A percentile compares a stretch with the other conserved stretches of the same genome.
phyloP scores from a whole-genome alignment of 352 stramenopile genomes.

The Lagenidium giganteum region DNA sequence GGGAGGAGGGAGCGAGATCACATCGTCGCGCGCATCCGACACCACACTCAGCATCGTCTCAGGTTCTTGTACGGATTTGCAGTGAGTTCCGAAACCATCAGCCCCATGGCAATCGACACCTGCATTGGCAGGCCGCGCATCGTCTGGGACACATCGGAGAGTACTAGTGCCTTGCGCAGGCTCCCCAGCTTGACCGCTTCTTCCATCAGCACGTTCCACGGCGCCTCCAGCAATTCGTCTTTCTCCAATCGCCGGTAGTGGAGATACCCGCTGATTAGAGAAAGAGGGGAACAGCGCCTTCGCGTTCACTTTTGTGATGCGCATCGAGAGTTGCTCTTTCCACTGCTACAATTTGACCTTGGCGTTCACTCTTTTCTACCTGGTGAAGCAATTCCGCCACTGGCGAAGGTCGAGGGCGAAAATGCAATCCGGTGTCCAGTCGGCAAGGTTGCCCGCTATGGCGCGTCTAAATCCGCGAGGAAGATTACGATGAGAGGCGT shows the following conservation, averaged over 20 bases:
- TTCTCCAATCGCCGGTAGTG: neutral
- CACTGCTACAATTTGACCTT: too few species aligned
- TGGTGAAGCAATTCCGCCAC: too few species aligned
- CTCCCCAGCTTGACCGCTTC: conserved; percentile 16
- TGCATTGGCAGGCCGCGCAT: conserved; percentile 32
- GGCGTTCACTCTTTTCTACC: too few species aligned
- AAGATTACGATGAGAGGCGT: too few species aligned
- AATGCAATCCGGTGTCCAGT: too few species aligned
- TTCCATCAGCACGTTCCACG: conserved; percentile 41
- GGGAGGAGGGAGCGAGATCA: conserved; percentile 32
- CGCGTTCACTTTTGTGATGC: conserved; percentile 41
- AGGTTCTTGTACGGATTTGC: conserved; percentile 42
- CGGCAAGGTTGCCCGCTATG: too few species aligned
- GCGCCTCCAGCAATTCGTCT: conserved; percentile 40
- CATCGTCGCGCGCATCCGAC: conserved; percentile 33
- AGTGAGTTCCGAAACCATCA: conserved; percentile 34
- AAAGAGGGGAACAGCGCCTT: conserved; percentile 38
- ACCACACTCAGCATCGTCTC: conserved; percentile 28
- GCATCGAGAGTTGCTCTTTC: conserved; percentile 22
- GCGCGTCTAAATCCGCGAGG: too few species aligned
- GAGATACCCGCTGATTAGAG: conserved; percentile 37
- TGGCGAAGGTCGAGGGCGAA: too few species aligned
- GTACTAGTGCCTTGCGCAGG: conserved; percentile 30
- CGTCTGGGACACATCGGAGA: conserved; percentile 42
- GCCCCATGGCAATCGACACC: conserved; percentile 33